These are phyloP conservation scores for Bipolaris bicolor DNA, from an alignment of 2,329 filamentous ascomycete species.

Conservation along the genomic window DNA sequence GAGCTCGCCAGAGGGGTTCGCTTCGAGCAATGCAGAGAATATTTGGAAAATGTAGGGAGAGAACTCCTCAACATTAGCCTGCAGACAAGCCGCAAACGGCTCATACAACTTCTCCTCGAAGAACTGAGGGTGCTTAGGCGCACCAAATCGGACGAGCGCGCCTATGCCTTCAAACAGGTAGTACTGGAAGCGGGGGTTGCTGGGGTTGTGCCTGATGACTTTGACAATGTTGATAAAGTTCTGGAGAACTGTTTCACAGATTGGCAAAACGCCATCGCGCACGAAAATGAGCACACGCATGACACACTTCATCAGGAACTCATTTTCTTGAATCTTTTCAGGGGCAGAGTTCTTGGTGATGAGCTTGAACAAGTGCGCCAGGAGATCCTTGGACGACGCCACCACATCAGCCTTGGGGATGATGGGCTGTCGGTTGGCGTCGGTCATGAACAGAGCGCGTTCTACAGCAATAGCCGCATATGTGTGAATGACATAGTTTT, in stretches of 20 bases:
- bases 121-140: slow-evolving; percentile 69
- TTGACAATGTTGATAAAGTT: slow-evolving; percentile 89
- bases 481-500: slow-evolving; percentile 96
- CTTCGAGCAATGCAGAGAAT: slow-evolving; percentile 86
- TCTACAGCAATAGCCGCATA: slow-evolving; percentile 98
- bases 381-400: slow-evolving; percentile 81
- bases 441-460: slow-evolving; percentile 81
- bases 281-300: slow-evolving; percentile 97
- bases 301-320: slow-evolving; percentile 97
- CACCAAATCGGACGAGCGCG: slow-evolving; percentile 81
- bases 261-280: slow-evolving; percentile 76
- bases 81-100: slow-evolving; percentile 80
- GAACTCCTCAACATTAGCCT: slow-evolving; percentile 89
- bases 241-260: slow-evolving; percentile 78
- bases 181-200: slow-evolving; percentile 98
- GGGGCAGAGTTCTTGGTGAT: slow-evolving; percentile 85
- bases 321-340: slow-evolving; percentile 96
- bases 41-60: slow-evolving; percentile 96
- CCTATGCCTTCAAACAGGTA: slow-evolving; percentile 96
- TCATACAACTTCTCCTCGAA: slow-evolving; percentile 82
- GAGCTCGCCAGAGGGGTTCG: slow-evolving; percentile 77
- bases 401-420: slow-evolving; percentile 81
- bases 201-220: slow-evolving; percentile 91
- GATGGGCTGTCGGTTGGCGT: slow-evolving; percentile 75
- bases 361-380: slow-evolving; percentile 88